These are phyloP conservation scores for Cairneyella variabilis DNA, from an alignment of 495 filamentous ascomycete species.

Conservation along the genomic window DNA sequence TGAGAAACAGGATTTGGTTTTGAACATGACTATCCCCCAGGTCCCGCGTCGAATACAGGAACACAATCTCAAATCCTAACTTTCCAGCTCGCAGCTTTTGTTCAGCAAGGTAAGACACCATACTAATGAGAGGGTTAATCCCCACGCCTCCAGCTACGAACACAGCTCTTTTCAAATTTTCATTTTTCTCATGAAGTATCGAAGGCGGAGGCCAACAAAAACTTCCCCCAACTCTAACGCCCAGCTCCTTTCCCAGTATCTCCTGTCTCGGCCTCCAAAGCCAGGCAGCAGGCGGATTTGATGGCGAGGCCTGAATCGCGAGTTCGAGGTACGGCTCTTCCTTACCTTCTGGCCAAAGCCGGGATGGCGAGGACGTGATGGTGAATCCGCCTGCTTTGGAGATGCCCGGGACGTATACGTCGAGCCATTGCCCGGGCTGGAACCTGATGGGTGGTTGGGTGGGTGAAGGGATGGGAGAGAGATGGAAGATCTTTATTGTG, in stretches of 20 bases:
- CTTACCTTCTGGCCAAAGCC: constrained; percentile 23
- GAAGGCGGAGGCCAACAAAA: constrained; percentile 79
- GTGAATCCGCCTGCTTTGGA: constrained; percentile 78
- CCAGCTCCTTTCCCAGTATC: constrained; percentile 55
- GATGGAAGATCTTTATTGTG: constrained; percentile 46
- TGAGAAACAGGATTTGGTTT: constrained; percentile 40
- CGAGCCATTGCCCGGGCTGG: constrained; percentile 87
- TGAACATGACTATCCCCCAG: background rate
- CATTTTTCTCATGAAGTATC: constrained; percentile 24
- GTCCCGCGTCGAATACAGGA: constrained; percentile 21
- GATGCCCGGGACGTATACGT: constrained; percentile 67
- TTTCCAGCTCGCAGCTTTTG: constrained; percentile 17
- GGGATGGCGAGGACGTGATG: constrained; percentile 70
- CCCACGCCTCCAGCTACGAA: constrained; percentile 83
- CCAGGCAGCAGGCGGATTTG: constrained; percentile 71
- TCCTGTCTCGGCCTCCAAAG: constrained; percentile 55
- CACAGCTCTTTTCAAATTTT: constrained; percentile 53
- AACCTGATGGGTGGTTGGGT: constrained; percentile 39
- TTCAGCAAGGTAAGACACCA: constrained; percentile 36
- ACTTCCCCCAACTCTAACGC: constrained; percentile 71
- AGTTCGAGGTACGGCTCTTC: constrained; percentile 59
- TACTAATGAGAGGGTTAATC: constrained; percentile 63
- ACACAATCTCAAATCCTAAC: constrained; percentile 38
- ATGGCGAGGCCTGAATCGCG: constrained; percentile 62
- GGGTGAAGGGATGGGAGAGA: background rate